Evolutionary conservation across 495 filamentous ascomycete species (phyloP).

Genomic region (Annulohypoxylon stygium): DNA sequence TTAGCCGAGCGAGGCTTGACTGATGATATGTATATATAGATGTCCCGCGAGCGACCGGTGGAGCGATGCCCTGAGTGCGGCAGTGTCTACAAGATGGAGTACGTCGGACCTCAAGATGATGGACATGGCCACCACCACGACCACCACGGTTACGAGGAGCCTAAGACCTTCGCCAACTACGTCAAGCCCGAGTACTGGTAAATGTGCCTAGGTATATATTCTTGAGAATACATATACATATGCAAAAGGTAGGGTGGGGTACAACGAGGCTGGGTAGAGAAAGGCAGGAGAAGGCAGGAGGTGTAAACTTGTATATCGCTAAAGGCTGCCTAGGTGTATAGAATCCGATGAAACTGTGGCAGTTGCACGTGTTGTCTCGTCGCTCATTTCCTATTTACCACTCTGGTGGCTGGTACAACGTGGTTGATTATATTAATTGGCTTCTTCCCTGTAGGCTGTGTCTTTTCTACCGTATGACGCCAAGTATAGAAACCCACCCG

Average conservation of each 20-base stretch:
- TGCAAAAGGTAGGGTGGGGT: conserved; percentile 13
- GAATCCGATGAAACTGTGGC: conserved; percentile 42
- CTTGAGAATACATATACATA: not conserved
- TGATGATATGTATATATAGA: conserved; percentile 60
- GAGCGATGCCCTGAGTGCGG: conserved; percentile 97
- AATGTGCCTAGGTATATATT: not conserved
- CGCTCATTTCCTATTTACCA: not conserved
- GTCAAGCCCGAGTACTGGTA: conserved; percentile 94
- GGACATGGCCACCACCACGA: conserved; percentile 65
- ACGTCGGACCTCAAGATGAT: conserved; percentile 84
- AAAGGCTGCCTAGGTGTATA: conserved; percentile 38
- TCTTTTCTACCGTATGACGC: conserved; percentile 31
- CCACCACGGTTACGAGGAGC: conserved; percentile 75
- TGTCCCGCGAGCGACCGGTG: conserved; percentile 88
- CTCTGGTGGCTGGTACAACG: conserved; percentile 14
- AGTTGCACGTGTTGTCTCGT: conserved; percentile 21
- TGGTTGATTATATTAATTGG: conserved; percentile 18
- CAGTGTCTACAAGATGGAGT: conserved; percentile 95
- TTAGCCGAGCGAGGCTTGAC: conserved; percentile 6
- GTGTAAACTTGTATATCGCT: conserved; percentile 47
- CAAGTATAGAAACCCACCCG: conserved; percentile 24
- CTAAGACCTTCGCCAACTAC: conserved; percentile 93
- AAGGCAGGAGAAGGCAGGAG: conserved; percentile 13
- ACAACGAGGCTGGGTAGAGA: conserved; percentile 26
- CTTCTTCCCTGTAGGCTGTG: conserved; percentile 13